Conservation (phyloP, 208 protist genomes). For the Trypanosomatidae sp. region DNA sequence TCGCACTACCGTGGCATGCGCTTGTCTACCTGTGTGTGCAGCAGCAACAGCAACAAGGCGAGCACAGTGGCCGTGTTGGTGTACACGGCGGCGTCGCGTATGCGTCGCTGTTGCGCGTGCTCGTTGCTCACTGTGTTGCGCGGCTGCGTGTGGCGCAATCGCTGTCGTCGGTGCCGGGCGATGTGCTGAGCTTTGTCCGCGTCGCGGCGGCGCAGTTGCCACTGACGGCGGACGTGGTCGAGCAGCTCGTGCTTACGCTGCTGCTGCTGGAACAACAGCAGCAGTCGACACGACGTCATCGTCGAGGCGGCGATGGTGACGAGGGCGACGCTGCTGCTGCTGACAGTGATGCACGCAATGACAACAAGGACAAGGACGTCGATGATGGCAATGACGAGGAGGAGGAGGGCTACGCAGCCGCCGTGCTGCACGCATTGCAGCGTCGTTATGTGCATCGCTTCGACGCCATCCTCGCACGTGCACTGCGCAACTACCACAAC, state of each 20-base stretch:
- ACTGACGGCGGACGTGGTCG: conserved; percentile 27
- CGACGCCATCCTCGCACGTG: too few species aligned
- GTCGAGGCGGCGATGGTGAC: too few species aligned
- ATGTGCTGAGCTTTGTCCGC: conserved; percentile 45
- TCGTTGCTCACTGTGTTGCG: conserved; percentile 8
- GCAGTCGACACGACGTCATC: background rate
- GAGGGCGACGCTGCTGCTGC: too few species aligned
- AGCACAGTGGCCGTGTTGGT: conserved; percentile 6
- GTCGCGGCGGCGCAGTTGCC: conserved; percentile 49
- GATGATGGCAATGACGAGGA: background rate
- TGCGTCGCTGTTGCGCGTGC: conserved; percentile 6
- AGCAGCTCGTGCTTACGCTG: conserved; percentile 13
- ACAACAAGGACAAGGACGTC: background rate
- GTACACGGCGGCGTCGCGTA: conserved; percentile 11
- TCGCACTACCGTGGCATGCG: conserved; percentile 44
- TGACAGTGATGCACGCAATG: conserved; percentile 19
- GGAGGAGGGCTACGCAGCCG: too few species aligned
- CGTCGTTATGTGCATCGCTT: too few species aligned
- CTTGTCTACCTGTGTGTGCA: conserved; percentile 7
- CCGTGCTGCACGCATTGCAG: too few species aligned
- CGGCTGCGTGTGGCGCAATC: conserved; percentile 24
- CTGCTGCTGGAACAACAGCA: too few species aligned
- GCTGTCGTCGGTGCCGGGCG: conserved; percentile 33
- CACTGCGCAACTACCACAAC: too few species aligned
- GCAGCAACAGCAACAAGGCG: conserved; percentile 2